Base-by-base conservation (phyloP, 345 rosid genomes). In the Linum usitatissimum region DNA sequence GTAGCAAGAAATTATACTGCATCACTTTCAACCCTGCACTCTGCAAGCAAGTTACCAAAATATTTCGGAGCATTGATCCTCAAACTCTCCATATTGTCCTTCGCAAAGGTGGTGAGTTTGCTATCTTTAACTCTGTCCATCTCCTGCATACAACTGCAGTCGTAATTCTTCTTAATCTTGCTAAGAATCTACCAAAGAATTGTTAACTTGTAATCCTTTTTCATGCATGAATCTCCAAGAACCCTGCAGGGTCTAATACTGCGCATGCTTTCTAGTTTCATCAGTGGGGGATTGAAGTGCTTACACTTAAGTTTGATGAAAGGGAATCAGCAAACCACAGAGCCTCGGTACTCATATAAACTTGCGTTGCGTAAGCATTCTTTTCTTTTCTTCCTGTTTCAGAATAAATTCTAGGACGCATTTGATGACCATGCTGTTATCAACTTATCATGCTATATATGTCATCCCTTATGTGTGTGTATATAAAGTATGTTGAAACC, bases 151-250 rank as follows among this genome's bases (percentile, higher is more conserved):
- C 60, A 58, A 23, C 51, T 45, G 53, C 36, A 31, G 57, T 40
- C 69, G 68, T 23, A 64, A 9, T 60, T 73, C 57, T 55, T 38
- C 4, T 63, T 57, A 61, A 58, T 13, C 56, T 30, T 68, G 10
- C 55, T 6, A 59, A 61, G 4, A 55, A 39, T 18, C 9, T 39
- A 30, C 13, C 8, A 8, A 59, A 28, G 28, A 14, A 56, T 60
- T 64, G 36, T 63, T 63, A 18, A 40, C 57, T 61, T 68, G 38
- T 51, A 23, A 42, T 40, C 23, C 21, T 23, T 23, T 66, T 74
- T 79, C 76, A 82, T 89, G 96, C 84, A 79, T 68, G 72, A 81
- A 66, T 93, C 90, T 69, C 96, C 95, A 21, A 85, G 95, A 77
- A 92, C 91, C 63, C 75, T 84, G 78, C 91, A 92, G 79, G 93